Conservation (phyloP, 169 alveolate species). For the Plasmodium sp. region DNA sequence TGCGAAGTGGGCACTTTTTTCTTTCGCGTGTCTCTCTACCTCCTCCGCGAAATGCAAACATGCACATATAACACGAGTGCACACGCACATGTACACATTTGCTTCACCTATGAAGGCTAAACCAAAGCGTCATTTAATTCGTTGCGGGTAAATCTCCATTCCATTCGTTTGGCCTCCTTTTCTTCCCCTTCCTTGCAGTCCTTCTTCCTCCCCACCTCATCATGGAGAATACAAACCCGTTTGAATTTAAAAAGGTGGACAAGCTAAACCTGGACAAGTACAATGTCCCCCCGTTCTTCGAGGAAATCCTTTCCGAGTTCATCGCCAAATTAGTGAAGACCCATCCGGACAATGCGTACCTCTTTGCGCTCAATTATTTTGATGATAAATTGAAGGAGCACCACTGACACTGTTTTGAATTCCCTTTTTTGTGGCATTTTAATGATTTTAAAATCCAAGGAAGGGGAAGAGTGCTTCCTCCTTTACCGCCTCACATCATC, state of each 20-base stretch:
- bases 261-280: slow-evolving; percentile 35
- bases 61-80: not conserved
- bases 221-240: slow-evolving; percentile 7
- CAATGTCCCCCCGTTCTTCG: slow-evolving; percentile 37
- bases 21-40: not conserved
- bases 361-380: slow-evolving; percentile 57
- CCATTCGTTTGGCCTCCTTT: not conserved
- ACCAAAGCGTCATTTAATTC: not conserved
- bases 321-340: slow-evolving; percentile 21
- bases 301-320: slow-evolving; percentile 61
- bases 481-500: not conserved
- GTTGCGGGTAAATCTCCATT: not conserved
- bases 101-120: not conserved
- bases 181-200: not conserved
- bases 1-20: not conserved
- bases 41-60: not conserved
- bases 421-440: not conserved
- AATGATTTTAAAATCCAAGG: not conserved
- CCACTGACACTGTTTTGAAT: not conserved
- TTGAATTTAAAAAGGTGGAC: slow-evolving; percentile 49
- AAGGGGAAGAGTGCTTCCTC: not conserved
- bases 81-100: not conserved
- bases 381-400: slow-evolving; percentile 23
- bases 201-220: not conserved
- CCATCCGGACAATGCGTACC: slow-evolving; percentile 38